Percentiles rank a stretch among this genome's conserved stretches.
Evolutionary conservation across 2,329 filamentous ascomycete species (phyloP).

Genomic region (Ceratocystis variospora): DNA sequence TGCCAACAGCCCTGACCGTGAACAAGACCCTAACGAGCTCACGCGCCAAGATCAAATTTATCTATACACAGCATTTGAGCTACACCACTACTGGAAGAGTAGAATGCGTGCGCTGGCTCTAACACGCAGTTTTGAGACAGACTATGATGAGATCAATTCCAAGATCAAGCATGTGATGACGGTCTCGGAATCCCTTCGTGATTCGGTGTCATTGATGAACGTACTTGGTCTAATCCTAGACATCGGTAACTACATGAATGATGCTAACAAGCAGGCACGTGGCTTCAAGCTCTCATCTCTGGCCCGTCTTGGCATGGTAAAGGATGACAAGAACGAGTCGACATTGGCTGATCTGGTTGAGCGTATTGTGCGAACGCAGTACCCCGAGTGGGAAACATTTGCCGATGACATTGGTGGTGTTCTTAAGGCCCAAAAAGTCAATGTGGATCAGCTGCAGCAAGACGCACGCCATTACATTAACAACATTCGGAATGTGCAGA

Average conservation of each 20-base stretch:
- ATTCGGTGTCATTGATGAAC: slow-evolving; percentile 89
- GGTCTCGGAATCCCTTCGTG: slow-evolving; percentile 78
- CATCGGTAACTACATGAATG: slow-evolving; percentile 99
- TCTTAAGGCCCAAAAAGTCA: slow-evolving; percentile 70
- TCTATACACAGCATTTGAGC: slow-evolving; percentile 79
- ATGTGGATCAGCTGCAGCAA: slow-evolving; percentile 76
- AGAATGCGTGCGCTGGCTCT: slow-evolving; percentile 82
- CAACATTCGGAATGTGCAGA: slow-evolving; percentile 88
- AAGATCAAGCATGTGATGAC: slow-evolving; percentile 76
- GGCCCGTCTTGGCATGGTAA: slow-evolving; percentile 87
- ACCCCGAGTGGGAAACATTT: slow-evolving; percentile 89
- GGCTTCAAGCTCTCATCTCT: slow-evolving; percentile 97
- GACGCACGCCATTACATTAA: slow-evolving; percentile 89
- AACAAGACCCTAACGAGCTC: slow-evolving; percentile 75
- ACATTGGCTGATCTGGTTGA: slow-evolving; percentile 93
- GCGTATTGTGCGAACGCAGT: slow-evolving; percentile 89
- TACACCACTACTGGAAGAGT: slow-evolving; percentile 97
- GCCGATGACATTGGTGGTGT: slow-evolving; percentile 72
- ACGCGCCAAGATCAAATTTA: slow-evolving; percentile 94
- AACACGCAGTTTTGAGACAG: slow-evolving; percentile 67
- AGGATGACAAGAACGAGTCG: slow-evolving; percentile 97
- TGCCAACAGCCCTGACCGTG: slow-evolving; percentile 49
- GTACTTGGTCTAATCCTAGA: slow-evolving; percentile 91
- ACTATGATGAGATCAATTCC: slow-evolving; percentile 81
- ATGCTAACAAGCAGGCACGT: slow-evolving; percentile 92